phyloP scores from a whole-genome alignment of 1,139 yeast genomes.

The Candida frijolesensis region DNA sequence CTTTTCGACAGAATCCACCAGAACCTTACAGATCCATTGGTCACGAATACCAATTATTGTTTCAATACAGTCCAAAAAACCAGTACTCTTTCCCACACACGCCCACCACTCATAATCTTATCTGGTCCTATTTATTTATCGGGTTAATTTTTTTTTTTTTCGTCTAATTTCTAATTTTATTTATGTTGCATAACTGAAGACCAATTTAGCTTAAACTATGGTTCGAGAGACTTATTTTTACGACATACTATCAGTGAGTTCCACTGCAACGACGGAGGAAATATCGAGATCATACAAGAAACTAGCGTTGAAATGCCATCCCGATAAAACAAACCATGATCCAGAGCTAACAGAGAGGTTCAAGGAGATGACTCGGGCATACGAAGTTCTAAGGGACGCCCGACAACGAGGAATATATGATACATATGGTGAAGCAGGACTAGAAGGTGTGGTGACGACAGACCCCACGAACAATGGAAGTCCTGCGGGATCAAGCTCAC shows the following conservation, averaged over 20 bases:
- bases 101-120: not conserved
- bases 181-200: not conserved
- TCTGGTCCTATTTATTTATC: not conserved
- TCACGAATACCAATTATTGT: not conserved
- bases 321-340: conserved; percentile 50
- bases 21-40: not conserved
- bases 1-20: not conserved
- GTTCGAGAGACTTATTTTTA: conserved; percentile 36
- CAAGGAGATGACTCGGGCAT: conserved; percentile 46
- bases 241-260: conserved; percentile 39
- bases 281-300: conserved; percentile 43
- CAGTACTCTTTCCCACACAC: not conserved
- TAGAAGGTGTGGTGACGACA: conserved; percentile 30
- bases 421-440: conserved; percentile 40
- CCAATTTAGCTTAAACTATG: conserved; percentile 9
- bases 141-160: not conserved
- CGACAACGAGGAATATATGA: conserved; percentile 37
- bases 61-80: not conserved
- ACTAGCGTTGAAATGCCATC: conserved; percentile 47
- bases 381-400: conserved; percentile 41
- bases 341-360: conserved; percentile 46
- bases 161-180: not conserved
- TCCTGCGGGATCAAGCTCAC: conserved; percentile 10
- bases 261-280: conserved; percentile 40
- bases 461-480: conserved; percentile 11